Percentiles rank a stretch among this genome's conserved stretches.
These are phyloP conservation scores for Hibiscus tridactylites DNA, from an alignment of 345 rosid genomes.

Conservation along the genomic window DNA sequence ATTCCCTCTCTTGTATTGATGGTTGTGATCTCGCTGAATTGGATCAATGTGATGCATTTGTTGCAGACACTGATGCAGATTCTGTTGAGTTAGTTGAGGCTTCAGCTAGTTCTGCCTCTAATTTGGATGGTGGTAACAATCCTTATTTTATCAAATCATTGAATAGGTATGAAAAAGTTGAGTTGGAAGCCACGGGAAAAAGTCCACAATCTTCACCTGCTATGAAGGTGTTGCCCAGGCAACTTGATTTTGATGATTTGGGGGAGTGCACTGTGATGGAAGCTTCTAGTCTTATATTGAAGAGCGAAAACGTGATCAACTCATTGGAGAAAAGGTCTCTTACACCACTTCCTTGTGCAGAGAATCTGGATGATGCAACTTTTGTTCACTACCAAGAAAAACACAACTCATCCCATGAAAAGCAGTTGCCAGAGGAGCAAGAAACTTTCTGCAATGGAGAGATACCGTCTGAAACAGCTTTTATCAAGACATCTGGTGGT, in stretches of 20 bases:
- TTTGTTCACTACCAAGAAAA: constrained; percentile 19
- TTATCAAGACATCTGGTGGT: constrained; percentile 20
- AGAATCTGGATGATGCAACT: constrained; percentile 16
- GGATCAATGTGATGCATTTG: constrained; percentile 12
- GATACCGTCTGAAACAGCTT: constrained; percentile 19
- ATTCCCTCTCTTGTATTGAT: constrained; percentile 9
- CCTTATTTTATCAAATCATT: constrained; percentile 1
- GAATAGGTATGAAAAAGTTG: constrained; percentile 8
- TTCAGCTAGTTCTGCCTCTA: constrained; percentile 24
- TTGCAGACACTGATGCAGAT: constrained; percentile 11
- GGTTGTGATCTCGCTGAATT: constrained; percentile 7
- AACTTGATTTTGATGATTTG: constrained; percentile 33
- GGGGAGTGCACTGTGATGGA: constrained; percentile 22
- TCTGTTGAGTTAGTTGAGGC: constrained; percentile 12
- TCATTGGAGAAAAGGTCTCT: constrained; percentile 16
- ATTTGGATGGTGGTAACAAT: constrained; percentile 13
- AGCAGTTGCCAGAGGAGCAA: constrained; percentile 20
- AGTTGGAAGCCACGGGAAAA: constrained; percentile 19
- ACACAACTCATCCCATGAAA: constrained; percentile 12
- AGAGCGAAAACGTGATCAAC: constrained; percentile 17
- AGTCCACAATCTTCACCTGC: constrained; percentile 19
- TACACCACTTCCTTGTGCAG: constrained; percentile 16
- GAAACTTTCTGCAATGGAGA: constrained; percentile 13
- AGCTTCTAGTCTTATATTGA: constrained; percentile 12
- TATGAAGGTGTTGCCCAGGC: constrained; percentile 29